Evolutionary conservation across 176 grass and related monocot genomes (phyloP).

Genomic region (Aechmea fasciata): DNA sequence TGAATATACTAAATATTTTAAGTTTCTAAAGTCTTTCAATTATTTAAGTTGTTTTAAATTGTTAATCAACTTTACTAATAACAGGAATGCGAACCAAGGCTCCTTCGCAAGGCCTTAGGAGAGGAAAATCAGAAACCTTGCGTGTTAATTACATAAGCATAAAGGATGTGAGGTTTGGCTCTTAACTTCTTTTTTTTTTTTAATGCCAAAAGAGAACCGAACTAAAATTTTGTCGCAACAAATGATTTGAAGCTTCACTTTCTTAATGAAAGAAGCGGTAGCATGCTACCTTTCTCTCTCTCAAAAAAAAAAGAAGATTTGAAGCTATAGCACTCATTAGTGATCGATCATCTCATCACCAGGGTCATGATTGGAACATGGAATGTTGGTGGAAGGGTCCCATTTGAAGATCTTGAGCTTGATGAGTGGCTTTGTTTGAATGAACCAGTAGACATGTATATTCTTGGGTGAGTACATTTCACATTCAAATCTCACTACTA

Average conservation of each 20-base stretch:
- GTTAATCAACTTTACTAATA: conserved; percentile 2
- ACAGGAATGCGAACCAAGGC: conserved; percentile 18
- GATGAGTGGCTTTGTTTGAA: conserved; percentile 43
- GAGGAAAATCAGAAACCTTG: conserved; percentile 60
- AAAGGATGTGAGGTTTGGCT: conserved; percentile 55
- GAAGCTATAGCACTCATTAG: neutral
- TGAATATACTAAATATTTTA: neutral
- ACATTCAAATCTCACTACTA: neutral
- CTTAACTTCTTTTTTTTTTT: conserved; percentile 9
- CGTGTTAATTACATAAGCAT: conserved; percentile 52
- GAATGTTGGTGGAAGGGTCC: conserved; percentile 48
- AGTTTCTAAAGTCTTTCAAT: neutral
- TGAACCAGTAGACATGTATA: conserved; percentile 43
- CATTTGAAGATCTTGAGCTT: conserved; percentile 33
- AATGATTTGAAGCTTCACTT: neutral
- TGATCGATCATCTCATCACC: neutral
- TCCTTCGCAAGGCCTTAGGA: conserved; percentile 19
- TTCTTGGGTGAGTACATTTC: conserved; percentile 41
- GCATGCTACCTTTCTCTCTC: too few species aligned
- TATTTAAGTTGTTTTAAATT: neutral
- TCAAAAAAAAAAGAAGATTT: too few species aligned
- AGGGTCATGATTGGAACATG: conserved; percentile 60
- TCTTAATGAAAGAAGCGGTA: too few species aligned
- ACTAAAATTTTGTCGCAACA: neutral
- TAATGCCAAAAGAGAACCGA: neutral